These are phyloP conservation scores for Westerdykella ornata DNA, from an alignment of 2,329 filamentous ascomycete species.

Conservation along the genomic window DNA sequence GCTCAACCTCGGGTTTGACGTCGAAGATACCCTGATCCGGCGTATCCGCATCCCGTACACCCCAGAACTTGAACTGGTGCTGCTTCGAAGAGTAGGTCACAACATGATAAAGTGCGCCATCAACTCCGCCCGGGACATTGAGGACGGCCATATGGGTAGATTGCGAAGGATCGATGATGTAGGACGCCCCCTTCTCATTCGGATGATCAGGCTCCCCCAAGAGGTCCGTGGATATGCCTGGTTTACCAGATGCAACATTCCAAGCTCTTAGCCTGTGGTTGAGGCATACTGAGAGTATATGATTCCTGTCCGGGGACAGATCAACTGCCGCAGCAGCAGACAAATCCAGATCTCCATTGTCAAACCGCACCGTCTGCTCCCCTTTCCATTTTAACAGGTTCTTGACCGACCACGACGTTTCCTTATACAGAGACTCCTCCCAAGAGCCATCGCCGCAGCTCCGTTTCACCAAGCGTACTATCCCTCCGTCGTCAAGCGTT, in stretches of 20 bases:
- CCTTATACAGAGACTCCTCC: constrained; percentile 67
- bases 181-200: constrained; percentile 63
- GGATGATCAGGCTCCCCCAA: constrained; percentile 54
- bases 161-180: constrained; percentile 72
- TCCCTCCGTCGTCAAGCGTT: constrained; percentile 70
- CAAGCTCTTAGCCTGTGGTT: constrained; percentile 86
- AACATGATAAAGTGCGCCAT: constrained; percentile 53
- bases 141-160: constrained; percentile 69
- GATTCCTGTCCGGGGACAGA: constrained; percentile 45
- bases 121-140: constrained; percentile 46
- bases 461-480: constrained; percentile 55
- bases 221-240: constrained; percentile 71
- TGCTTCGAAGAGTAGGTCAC: constrained; percentile 85
- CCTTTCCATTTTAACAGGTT: constrained; percentile 62
- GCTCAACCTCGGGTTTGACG: constrained; percentile 56
- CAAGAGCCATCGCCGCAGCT: constrained; percentile 42
- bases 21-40: constrained; percentile 60
- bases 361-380: constrained; percentile 57
- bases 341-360: constrained; percentile 55
- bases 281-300: constrained; percentile 72
- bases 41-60: constrained; percentile 56
- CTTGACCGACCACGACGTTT: constrained; percentile 53
- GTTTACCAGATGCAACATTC: constrained; percentile 75
- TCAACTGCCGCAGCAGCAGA: constrained; percentile 58
- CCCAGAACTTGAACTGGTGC: constrained; percentile 93